Evolutionary conservation across 257 asterid species (phyloP).

Genomic region (Avicennia marina): DNA sequence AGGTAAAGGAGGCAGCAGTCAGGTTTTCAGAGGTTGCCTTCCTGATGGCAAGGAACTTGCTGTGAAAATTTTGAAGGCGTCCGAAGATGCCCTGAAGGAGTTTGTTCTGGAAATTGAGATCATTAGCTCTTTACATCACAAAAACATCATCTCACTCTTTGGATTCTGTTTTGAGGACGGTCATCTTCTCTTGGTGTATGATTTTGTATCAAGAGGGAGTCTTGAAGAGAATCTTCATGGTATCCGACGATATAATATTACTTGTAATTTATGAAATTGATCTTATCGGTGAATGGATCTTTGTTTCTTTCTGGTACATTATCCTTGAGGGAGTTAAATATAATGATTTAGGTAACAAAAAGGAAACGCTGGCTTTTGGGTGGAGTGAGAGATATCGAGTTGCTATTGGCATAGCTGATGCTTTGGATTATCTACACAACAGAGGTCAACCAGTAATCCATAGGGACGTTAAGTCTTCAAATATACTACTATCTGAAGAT

Average conservation of each 20-base stretch:
- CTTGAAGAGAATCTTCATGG: conserved; percentile 97
- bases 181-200: conserved; percentile 77
- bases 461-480: conserved; percentile 92
- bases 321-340: not conserved
- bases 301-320: too few relatives aligned
- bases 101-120: conserved; percentile 87
- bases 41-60: conserved; percentile 93
- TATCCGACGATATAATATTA: conserved; percentile 19
- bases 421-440: conserved; percentile 81
- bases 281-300: not conserved
- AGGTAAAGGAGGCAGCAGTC: conserved; percentile 97
- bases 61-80: conserved; percentile 78
- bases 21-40: conserved; percentile 76
- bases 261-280: not conserved
- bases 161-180: conserved; percentile 89
- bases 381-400: conserved; percentile 81
- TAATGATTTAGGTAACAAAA: conserved; percentile 47
- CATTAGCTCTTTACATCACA: conserved; percentile 74
- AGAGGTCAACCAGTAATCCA: conserved; percentile 79
- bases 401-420: conserved; percentile 93
- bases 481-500: conserved; percentile 75
- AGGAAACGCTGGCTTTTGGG: conserved; percentile 41
- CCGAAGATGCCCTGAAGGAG: conserved; percentile 66
- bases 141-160: conserved; percentile 77
- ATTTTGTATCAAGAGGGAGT: conserved; percentile 90